Percentiles rank a stretch among this genome's conserved stretches.
Conservation (phyloP, 495 filamentous ascomycete species). For the Symbiotaphrina buchneri region DNA sequence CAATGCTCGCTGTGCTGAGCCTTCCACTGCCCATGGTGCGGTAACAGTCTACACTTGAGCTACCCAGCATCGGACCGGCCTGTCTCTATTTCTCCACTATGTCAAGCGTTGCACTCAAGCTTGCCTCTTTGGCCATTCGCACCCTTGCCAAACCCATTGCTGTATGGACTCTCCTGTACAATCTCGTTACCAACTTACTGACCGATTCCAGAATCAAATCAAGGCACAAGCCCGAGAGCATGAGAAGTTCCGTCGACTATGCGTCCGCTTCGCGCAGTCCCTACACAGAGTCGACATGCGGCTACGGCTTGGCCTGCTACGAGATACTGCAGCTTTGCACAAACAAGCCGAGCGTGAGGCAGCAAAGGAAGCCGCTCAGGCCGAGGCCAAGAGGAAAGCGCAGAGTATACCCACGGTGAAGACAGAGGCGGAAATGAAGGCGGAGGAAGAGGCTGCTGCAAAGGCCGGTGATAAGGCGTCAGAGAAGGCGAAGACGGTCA, state of each 20-base stretch:
- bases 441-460: slow-evolving; percentile 11
- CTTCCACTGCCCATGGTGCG: no score
- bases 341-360: slow-evolving; percentile 13
- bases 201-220: slow-evolving; percentile 51
- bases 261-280: slow-evolving; percentile 54
- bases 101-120: slow-evolving; percentile 43
- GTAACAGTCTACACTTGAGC: no score
- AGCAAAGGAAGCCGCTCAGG: slow-evolving; percentile 27
- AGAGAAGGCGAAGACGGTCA: slow-evolving; percentile 15
- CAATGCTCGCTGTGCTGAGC: no score
- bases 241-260: slow-evolving; percentile 59
- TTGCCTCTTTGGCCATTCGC: slow-evolving; percentile 41
- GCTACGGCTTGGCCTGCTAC: slow-evolving; percentile 60
- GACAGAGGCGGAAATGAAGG: slow-evolving; percentile 24
- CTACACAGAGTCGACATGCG: slow-evolving; percentile 93
- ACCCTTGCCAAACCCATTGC: slow-evolving; percentile 55
- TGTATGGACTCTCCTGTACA: slow-evolving; percentile 20
- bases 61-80: no score
- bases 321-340: slow-evolving; percentile 45
- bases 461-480: slow-evolving; percentile 23
- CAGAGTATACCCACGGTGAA: slow-evolving; percentile 15
- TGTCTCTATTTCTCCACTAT: slow-evolving; percentile 15
- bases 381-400: slow-evolving; percentile 18
- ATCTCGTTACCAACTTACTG: slow-evolving; percentile 1
- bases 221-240: slow-evolving; percentile 90